These are phyloP conservation scores for Chlamydomonas incerta DNA, from an alignment of 139 green algal genomes.

Conservation along the genomic window DNA sequence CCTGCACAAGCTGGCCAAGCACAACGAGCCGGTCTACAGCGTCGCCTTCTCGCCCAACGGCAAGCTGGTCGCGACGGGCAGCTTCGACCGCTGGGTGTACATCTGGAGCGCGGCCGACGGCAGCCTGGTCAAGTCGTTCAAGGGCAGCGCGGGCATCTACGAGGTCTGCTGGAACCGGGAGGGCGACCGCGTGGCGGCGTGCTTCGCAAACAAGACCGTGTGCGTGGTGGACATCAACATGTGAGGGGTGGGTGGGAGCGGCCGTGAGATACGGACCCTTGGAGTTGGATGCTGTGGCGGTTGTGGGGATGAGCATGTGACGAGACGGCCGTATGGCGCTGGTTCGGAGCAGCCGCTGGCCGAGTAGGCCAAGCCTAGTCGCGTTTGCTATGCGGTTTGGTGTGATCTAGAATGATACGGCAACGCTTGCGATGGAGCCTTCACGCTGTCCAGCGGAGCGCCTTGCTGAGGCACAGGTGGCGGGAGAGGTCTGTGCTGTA, in stretches of 20 bases:
- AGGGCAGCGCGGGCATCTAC: conserved; percentile 84
- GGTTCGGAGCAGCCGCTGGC: too few species aligned
- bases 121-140: conserved; percentile 71
- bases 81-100: conserved; percentile 82
- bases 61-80: conserved; percentile 81
- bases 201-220: conserved; percentile 80
- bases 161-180: conserved; percentile 88
- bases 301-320: neutral
- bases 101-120: conserved; percentile 86
- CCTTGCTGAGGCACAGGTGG: too few species aligned
- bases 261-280: neutral
- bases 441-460: too few species aligned
- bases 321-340: neutral
- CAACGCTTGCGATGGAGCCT: too few species aligned
- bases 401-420: too few species aligned
- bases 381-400: too few species aligned
- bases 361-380: too few species aligned
- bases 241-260: neutral
- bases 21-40: conserved; percentile 87
- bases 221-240: conserved; percentile 79
- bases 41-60: conserved; percentile 88
- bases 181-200: conserved; percentile 80
- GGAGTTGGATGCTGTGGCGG: too few species aligned
- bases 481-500: too few species aligned
- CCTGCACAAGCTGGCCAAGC: conserved; percentile 71